These are phyloP conservation scores for Leccinum disarticulatum DNA, from an alignment of 768 basidiomycete genomes.

Conservation along the genomic window DNA sequence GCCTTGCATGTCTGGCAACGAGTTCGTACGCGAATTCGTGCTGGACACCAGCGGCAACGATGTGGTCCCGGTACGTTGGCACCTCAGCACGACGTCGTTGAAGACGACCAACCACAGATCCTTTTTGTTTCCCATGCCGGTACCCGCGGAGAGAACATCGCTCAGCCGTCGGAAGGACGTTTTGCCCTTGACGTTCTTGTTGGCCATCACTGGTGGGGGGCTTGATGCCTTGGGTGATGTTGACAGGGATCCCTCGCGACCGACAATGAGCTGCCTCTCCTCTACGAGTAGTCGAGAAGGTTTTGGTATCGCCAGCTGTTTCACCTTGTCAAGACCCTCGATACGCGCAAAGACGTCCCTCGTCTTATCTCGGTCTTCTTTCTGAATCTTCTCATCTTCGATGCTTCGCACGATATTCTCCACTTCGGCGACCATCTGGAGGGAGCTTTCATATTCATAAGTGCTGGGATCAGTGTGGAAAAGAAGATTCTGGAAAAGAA, in stretches of 20 bases:
- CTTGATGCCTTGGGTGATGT: conserved; percentile 30
- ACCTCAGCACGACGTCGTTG: conserved; percentile 92
- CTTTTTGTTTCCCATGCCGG: conserved; percentile 64
- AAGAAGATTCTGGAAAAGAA: conserved; percentile 95
- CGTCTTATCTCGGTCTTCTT: conserved; percentile 94
- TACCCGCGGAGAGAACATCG: conserved; percentile 72
- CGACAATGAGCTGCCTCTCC: conserved; percentile 59
- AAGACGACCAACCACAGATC: conserved; percentile 96
- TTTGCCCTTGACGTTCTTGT: conserved; percentile 72
- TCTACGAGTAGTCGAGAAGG: conserved; percentile 84
- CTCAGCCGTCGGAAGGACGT: conserved; percentile 87
- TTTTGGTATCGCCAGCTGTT: conserved; percentile 89
- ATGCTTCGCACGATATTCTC: conserved; percentile 95
- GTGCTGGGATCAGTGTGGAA: conserved; percentile 97
- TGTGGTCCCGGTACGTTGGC: conserved; percentile 88
- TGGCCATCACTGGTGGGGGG: conserved; percentile 36
- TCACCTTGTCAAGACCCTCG: conserved; percentile 92
- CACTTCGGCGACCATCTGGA: conserved; percentile 96
- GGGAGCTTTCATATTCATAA: conserved; percentile 94
- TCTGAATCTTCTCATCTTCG: conserved; percentile 96
- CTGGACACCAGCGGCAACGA: conserved; percentile 73
- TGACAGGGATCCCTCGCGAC: conserved; percentile 27
- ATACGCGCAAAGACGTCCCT: conserved; percentile 95
- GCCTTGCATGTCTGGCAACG: conserved; percentile 80
- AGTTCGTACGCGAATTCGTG: conserved; percentile 68